These are phyloP conservation scores for Ulvella scutata DNA, from an alignment of 139 green algal species.

Conservation along the genomic window DNA sequence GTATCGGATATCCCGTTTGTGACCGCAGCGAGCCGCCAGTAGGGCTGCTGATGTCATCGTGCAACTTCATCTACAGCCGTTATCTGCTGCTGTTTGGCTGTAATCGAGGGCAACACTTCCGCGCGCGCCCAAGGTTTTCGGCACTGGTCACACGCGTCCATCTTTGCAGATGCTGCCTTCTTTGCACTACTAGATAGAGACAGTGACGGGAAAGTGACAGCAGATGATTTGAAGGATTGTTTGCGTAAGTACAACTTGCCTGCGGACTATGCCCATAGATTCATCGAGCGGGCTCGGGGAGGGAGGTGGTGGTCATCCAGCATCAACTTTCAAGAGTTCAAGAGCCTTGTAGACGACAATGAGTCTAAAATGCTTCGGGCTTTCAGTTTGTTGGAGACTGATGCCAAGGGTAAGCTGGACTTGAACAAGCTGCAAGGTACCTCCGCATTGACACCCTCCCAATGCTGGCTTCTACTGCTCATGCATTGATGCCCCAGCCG, in stretches of 20 bases:
- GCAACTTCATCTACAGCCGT: not conserved
- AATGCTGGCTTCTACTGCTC: not conserved
- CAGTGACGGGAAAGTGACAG: not conserved
- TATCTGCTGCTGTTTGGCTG: not conserved
- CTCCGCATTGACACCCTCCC: not conserved
- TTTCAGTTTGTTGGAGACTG: conserved; percentile 35
- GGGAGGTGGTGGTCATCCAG: not conserved
- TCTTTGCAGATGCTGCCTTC: not conserved
- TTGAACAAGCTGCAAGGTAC: conserved; percentile 21
- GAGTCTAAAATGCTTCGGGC: conserved; percentile 40
- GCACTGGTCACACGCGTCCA: too few relatives aligned
- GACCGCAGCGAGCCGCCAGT: not conserved
- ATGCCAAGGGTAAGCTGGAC: conserved; percentile 23
- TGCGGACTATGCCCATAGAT: not conserved
- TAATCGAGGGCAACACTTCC: not conserved
- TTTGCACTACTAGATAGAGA: not conserved
- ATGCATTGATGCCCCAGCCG: too few relatives aligned
- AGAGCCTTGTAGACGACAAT: conserved; percentile 30
- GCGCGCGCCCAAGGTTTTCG: too few relatives aligned
- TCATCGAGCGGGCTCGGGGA: not conserved
- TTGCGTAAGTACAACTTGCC: not conserved
- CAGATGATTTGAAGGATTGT: not conserved
- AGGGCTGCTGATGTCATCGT: not conserved
- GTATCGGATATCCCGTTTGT: too few relatives aligned
- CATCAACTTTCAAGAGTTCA: conserved; percentile 43